Evolutionary conservation across 805 yeast species (phyloP).

Genomic region (Ogataea allantospora): DNA sequence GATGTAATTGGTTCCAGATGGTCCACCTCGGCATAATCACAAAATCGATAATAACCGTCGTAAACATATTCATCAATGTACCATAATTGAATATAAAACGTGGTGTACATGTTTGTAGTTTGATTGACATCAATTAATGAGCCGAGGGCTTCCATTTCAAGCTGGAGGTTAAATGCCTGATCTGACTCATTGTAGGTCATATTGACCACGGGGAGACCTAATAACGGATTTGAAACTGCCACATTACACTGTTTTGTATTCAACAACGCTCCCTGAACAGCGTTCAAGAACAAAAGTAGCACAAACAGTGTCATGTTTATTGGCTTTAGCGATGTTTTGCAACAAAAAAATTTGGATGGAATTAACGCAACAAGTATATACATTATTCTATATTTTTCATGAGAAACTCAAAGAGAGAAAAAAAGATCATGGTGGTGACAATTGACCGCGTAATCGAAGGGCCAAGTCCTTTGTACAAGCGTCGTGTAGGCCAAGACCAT

Average conservation of each 20-base stretch:
- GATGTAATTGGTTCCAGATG: slow-evolving; percentile 7
- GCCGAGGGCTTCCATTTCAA: slow-evolving; percentile 20
- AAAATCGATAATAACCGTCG: slow-evolving; percentile 42
- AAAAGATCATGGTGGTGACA: slow-evolving; percentile 71
- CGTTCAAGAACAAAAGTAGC: neutral
- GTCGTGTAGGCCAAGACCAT: slow-evolving; percentile 41
- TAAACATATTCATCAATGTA: slow-evolving; percentile 43
- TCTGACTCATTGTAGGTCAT: slow-evolving; percentile 17
- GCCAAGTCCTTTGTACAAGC: slow-evolving; percentile 74
- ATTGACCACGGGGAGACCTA: slow-evolving; percentile 22
- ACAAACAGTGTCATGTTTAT: too few species aligned
- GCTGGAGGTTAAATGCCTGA: slow-evolving; percentile 16
- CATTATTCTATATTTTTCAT: slow-evolving; percentile 53
- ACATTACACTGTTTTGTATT: slow-evolving; percentile 11
- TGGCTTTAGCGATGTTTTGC: too few species aligned
- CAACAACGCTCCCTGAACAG: slow-evolving; percentile 15
- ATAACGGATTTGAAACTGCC: neutral
- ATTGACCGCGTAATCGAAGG: slow-evolving; percentile 72
- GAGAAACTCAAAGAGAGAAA: slow-evolving; percentile 65
- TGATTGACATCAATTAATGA: slow-evolving; percentile 43
- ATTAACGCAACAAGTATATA: neutral
- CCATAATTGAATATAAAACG: slow-evolving; percentile 44
- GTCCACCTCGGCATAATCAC: slow-evolving; percentile 33
- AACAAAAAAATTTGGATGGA: neutral
- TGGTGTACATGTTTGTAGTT: slow-evolving; percentile 47